Evolutionary conservation across 1,139 yeast genomes (phyloP).

Genomic region (Kodamaea suecica): DNA sequence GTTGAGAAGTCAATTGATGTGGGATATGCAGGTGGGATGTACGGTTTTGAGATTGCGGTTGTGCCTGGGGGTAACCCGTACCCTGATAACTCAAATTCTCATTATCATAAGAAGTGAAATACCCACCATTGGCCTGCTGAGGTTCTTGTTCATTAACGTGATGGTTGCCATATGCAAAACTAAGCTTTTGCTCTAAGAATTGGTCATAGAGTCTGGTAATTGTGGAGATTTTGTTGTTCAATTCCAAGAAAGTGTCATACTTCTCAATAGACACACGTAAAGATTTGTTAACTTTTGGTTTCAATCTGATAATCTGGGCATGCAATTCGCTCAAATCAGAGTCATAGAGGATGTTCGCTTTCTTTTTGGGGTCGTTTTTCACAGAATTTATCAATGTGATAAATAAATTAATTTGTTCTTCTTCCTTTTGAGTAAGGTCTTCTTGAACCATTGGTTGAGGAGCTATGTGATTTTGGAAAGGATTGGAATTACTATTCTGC

Average conservation of each 20-base stretch:
- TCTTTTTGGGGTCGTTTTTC: slow-evolving; percentile 46
- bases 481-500: slow-evolving; percentile 9
- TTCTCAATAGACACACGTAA: slow-evolving; percentile 61
- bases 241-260: slow-evolving; percentile 68
- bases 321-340: slow-evolving; percentile 61
- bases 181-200: slow-evolving; percentile 65
- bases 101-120: background rate
- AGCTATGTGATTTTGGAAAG: slow-evolving; percentile 1
- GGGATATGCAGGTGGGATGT: slow-evolving; percentile 5
- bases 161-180: slow-evolving; percentile 44
- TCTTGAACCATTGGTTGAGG: slow-evolving; percentile 15
- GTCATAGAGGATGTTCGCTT: slow-evolving; percentile 58
- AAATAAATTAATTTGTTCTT: slow-evolving; percentile 66
- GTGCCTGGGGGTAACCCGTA: too few relatives aligned
- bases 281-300: slow-evolving; percentile 72
- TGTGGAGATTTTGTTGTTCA: slow-evolving; percentile 80
- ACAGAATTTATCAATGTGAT: slow-evolving; percentile 59
- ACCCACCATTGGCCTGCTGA: background rate
- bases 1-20: background rate
- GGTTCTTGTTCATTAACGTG: slow-evolving; percentile 12
- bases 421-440: slow-evolving; percentile 57
- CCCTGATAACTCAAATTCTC: too few relatives aligned
- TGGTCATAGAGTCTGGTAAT: slow-evolving; percentile 77
- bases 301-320: slow-evolving; percentile 58
- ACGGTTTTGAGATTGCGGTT: background rate